A percentile compares a stretch with the other conserved stretches of the same genome.
Evolutionary conservation across 805 yeast genomes (phyloP).

Genomic region (Jamesozyma hellenica): DNA sequence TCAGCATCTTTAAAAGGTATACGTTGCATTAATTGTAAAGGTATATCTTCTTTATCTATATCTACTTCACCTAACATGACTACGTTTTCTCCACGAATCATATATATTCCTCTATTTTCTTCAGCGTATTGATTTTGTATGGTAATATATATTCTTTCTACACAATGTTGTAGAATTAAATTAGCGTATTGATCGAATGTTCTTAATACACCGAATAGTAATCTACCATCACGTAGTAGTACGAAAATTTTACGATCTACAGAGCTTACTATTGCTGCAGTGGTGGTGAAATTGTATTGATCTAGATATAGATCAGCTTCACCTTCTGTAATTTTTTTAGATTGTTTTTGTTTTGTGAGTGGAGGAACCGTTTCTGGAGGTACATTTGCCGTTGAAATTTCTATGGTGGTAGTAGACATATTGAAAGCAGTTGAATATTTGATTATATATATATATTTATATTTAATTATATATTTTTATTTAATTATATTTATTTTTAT

Average conservation of each 20-base stretch:
- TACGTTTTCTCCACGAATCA: conserved; percentile 93
- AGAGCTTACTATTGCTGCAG: conserved; percentile 83
- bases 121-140: conserved; percentile 58
- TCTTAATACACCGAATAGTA: conserved; percentile 78
- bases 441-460: too few relatives aligned
- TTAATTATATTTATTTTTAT: too few relatives aligned
- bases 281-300: conserved; percentile 75
- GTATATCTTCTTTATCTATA: conserved; percentile 72
- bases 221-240: conserved; percentile 80
- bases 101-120: conserved; percentile 63
- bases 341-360: background rate
- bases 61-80: conserved; percentile 91
- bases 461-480: too few relatives aligned
- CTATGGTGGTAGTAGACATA: too few relatives aligned
- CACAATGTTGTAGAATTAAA: conserved; percentile 81
- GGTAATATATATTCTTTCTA: conserved; percentile 68
- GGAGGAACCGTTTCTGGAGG: too few relatives aligned
- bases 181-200: conserved; percentile 94
- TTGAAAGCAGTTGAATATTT: too few relatives aligned
- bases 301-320: conserved; percentile 58
- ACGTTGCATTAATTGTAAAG: conserved; percentile 45
- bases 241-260: conserved; percentile 78
- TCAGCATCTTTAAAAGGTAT: conserved; percentile 57
- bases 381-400: too few relatives aligned
- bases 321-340: conserved; percentile 30